Evolutionary conservation across 257 asterid species (phyloP), one percentile per base, ranked within the genome.

Genomic region (Forsythia viridissima): DNA sequence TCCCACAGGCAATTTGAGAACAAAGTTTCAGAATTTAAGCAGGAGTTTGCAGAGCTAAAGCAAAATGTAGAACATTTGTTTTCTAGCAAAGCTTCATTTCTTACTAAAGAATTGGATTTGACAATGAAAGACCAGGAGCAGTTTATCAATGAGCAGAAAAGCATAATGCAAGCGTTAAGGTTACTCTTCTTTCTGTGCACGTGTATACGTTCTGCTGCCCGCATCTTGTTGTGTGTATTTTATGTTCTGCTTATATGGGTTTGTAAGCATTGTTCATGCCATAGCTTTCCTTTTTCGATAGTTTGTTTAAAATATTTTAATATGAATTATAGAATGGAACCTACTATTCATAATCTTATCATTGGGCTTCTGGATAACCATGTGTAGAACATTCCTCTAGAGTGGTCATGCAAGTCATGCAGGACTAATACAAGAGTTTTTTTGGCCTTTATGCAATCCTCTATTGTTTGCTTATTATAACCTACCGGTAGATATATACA

Each of bases 161-260:
- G 97, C 88, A 93, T 96, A 81, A 90, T 96, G 98, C 97, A 90
- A 86, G 91, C 97, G 79, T 87, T 96, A 79, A 91, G 99, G 99
- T 96, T 73, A 42, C 72, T 71, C 82, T 70, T 69, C 84, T 74
- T 77, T 77, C 80, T 75, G 65, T 80, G 38, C 34, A 34, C 12
- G 52, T 42, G 18, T 72, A 44, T 68, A 37, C 68, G 8, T 8
- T 48, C 24, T 36, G n/a, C 16, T 70, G 39, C 15, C 69, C 7
- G 69, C 15, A 0, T 55, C 76, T 18, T 61, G n/a, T 15, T 46
- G 48, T 6, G 30, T 13, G 8, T n/a, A 30, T 38, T 70, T 42
- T 74, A 11, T 63, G 6, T 63, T 73, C 77, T 73, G n/a, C 73
- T 18, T 69, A 57, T 68, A 24, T 72, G 3, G 36, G 70, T 69